Evolutionary conservation across 2,329 filamentous ascomycete species (phyloP).

Genomic region (Fusarium nanum): DNA sequence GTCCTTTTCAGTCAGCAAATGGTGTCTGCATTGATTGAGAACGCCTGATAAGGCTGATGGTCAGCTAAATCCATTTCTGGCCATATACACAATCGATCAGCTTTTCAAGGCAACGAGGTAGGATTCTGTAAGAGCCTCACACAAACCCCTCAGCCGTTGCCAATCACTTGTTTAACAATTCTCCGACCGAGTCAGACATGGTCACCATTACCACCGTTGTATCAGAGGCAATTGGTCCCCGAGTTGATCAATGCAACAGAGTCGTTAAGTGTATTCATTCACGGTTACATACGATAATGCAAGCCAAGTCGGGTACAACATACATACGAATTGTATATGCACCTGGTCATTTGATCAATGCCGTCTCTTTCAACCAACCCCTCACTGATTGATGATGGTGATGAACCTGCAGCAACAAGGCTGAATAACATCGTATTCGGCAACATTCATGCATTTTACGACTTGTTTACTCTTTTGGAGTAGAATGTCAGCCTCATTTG

Average conservation of each 20-base stretch:
- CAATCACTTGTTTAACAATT: conserved; percentile 1
- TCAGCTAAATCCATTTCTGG: not conserved
- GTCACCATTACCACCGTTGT: not conserved
- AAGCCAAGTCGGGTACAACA: not conserved
- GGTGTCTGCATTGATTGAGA: not conserved
- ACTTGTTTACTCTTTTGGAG: not conserved
- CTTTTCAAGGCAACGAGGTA: not conserved
- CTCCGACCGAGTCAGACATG: conserved; percentile 1
- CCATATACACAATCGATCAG: not conserved
- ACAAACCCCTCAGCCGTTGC: not conserved
- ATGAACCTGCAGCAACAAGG: conserved; percentile 15
- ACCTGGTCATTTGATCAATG: conserved; percentile 5
- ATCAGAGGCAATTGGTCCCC: not conserved
- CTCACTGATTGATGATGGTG: not conserved
- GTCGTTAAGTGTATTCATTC: not conserved
- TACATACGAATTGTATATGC: not conserved
- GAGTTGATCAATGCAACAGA: not conserved
- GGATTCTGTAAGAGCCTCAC: not conserved
- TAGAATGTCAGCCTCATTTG: not conserved
- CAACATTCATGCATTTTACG: not conserved
- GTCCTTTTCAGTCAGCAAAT: not conserved
- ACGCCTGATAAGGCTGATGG: not conserved
- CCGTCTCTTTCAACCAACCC: not conserved
- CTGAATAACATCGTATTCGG: conserved; percentile 8
- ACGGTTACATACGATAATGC: not conserved